These are phyloP conservation scores for Solanum pinnatisectum DNA, from an alignment of 257 asterid species.

Conservation along the genomic window DNA sequence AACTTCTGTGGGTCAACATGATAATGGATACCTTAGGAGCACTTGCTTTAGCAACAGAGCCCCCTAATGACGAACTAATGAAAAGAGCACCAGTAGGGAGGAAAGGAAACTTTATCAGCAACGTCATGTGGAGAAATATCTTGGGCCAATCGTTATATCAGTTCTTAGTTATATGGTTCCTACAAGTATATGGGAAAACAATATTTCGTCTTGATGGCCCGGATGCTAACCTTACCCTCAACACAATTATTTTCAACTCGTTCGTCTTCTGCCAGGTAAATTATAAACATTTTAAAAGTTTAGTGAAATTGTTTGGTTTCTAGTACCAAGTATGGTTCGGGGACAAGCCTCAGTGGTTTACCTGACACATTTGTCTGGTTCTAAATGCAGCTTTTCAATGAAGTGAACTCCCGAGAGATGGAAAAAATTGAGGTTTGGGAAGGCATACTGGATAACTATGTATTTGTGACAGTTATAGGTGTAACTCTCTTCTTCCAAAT, in stretches of 20 bases:
- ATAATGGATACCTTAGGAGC: conserved; percentile 16
- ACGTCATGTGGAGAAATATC: conserved; percentile 11
- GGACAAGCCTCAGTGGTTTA: not conserved
- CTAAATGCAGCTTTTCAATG: conserved; percentile 31
- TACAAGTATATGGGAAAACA: conserved; percentile 2
- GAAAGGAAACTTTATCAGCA: conserved; percentile 9
- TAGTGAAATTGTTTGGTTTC: not conserved
- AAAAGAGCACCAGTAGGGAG: conserved; percentile 10
- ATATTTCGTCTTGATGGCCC: conserved; percentile 1
- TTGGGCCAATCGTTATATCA: conserved; percentile 10
- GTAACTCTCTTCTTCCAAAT: conserved; percentile 31
- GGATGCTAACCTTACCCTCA: conserved; percentile 3
- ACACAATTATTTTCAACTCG: conserved; percentile 3
- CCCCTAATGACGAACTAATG: conserved; percentile 9
- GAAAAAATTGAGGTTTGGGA: conserved; percentile 38
- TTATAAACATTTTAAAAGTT: not conserved
- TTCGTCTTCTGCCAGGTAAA: conserved; percentile 10
- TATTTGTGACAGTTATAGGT: conserved; percentile 22
- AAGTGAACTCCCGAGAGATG: conserved; percentile 40
- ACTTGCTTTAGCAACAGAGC: conserved; percentile 13
- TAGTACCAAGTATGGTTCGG: not conserved
- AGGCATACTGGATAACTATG: conserved; percentile 30
- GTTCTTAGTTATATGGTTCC: conserved; percentile 4
- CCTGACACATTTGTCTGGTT: not conserved
- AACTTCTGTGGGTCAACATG: conserved; percentile 20